Conservation (phyloP, 345 rosid species). For the Conringia planisiliqua region DNA sequence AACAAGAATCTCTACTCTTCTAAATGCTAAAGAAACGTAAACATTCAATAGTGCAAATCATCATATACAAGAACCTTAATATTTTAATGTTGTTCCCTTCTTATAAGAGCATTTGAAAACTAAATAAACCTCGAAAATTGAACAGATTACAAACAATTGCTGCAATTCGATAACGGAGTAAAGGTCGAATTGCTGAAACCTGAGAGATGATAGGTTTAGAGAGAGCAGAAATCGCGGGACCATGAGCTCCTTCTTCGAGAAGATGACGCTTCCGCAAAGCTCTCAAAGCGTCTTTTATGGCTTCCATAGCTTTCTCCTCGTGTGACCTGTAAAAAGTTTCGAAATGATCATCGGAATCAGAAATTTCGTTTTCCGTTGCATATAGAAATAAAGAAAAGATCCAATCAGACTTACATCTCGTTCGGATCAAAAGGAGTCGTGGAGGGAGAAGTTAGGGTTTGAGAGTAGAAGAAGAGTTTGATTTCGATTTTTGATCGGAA, state of each 20-base stretch:
- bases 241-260: constrained; percentile 91
- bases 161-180: not conserved
- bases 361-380: not conserved
- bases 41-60: not conserved
- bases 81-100: not conserved
- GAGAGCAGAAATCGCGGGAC: constrained; percentile 76
- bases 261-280: constrained; percentile 83
- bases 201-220: constrained; percentile 76
- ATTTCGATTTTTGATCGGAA: constrained; percentile 5
- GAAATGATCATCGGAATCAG: not conserved
- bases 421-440: not conserved
- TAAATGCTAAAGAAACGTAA: not conserved
- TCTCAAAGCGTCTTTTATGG: constrained; percentile 77
- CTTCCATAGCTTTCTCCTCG: constrained; percentile 56
- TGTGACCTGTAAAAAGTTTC: constrained; percentile 43
- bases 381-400: not conserved
- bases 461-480: not conserved
- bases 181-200: constrained; percentile 28
- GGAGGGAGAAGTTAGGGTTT: constrained; percentile 19
- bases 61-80: not conserved
- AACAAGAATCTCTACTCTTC: not conserved
- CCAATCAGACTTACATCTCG: constrained; percentile 2
- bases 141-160: not conserved
- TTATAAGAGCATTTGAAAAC: not conserved
- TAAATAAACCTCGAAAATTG: not conserved